phyloP scores from a whole-genome alignment of 345 rosid genomes.

The Eutrema japonicum region DNA sequence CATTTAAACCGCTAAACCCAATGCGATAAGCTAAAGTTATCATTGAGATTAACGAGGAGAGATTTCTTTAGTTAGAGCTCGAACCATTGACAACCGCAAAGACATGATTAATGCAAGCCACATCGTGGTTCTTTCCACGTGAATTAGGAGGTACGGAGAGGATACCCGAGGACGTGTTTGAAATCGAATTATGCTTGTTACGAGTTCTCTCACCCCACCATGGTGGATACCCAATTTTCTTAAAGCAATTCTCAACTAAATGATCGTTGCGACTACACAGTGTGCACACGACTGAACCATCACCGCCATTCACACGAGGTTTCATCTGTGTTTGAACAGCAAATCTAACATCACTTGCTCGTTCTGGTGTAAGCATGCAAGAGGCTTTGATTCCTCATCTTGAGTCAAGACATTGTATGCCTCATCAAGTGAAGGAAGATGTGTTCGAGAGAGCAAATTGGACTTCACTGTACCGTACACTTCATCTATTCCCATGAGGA shows the following conservation, averaged over 20 bases:
- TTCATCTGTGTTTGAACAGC: not conserved
- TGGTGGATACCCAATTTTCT: not conserved
- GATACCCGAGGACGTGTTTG: not conserved
- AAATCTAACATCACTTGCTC: not conserved
- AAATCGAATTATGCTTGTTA: not conserved
- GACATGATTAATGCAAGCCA: too few species aligned
- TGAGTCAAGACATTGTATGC: not conserved
- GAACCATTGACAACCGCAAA: not conserved
- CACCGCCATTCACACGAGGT: not conserved
- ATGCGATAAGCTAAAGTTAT: not conserved
- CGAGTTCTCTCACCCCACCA: not conserved
- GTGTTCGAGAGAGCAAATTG: not conserved
- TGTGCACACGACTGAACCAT: too few species aligned
- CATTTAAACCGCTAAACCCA: not conserved
- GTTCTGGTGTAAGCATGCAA: not conserved
- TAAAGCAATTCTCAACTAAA: not conserved
- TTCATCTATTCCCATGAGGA: not conserved
- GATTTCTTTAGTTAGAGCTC: too few species aligned
- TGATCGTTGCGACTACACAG: not conserved
- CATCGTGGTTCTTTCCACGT: too few species aligned
- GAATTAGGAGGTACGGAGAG: too few species aligned
- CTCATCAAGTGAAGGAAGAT: not conserved
- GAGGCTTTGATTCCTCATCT: not conserved
- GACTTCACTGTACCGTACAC: not conserved
- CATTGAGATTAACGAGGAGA: not conserved